Evolutionary conservation across 169 alveolate genomes (phyloP).

Genomic region (Cryptosporidium xiaoi): DNA sequence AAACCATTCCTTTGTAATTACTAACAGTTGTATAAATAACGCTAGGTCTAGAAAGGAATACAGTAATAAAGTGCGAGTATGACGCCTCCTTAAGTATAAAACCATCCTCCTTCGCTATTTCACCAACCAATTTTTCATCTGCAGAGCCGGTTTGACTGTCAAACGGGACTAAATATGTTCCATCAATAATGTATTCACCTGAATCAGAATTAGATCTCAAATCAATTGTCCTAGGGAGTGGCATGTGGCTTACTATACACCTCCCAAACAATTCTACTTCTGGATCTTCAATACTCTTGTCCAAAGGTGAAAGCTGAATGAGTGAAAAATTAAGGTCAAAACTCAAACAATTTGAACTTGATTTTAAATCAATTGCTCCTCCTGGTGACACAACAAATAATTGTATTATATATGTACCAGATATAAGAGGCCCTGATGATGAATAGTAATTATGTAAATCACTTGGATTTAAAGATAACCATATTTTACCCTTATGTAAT

Average conservation of each 20-base stretch:
- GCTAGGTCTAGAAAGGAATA: slow-evolving; percentile 25
- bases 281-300: background rate
- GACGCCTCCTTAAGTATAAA: slow-evolving; percentile 16
- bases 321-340: slow-evolving; percentile 20
- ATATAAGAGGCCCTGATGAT: slow-evolving; percentile 40
- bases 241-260: slow-evolving; percentile 35
- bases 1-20: slow-evolving; percentile 33
- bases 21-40: slow-evolving; percentile 19
- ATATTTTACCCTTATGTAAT: slow-evolving; percentile 1
- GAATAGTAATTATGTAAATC: slow-evolving; percentile 8
- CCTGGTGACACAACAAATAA: slow-evolving; percentile 6
- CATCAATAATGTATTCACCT: slow-evolving; percentile 47
- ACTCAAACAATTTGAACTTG: background rate
- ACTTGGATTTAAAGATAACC: slow-evolving; percentile 36
- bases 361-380: background rate
- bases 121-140: background rate
- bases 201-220: slow-evolving; percentile 6
- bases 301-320: slow-evolving; percentile 4
- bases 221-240: slow-evolving; percentile 28
- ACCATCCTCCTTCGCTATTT: background rate
- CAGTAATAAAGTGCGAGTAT: background rate
- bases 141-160: background rate
- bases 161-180: slow-evolving; percentile 37
- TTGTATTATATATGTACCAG: slow-evolving; percentile 49
- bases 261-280: background rate